These are phyloP conservation scores for Phytophthora palmivora DNA, from an alignment of 352 stramenopile genomes.

Conservation along the genomic window DNA sequence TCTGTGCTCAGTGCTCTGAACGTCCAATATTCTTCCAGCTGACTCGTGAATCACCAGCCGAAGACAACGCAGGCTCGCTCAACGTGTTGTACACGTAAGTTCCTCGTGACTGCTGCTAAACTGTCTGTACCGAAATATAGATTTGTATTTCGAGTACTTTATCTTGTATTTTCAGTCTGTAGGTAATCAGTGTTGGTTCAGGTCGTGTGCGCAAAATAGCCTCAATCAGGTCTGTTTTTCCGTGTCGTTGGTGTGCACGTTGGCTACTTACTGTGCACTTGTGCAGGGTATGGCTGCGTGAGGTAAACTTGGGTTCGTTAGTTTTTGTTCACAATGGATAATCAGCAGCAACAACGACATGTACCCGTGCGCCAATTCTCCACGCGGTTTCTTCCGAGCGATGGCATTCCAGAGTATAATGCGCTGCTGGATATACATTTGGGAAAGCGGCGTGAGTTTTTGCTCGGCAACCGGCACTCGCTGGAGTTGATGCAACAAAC, in stretches of 20 bases:
- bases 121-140: slow-evolving; percentile 45
- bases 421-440: slow-evolving; percentile 67
- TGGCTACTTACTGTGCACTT: neutral
- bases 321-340: slow-evolving; percentile 21
- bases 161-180: slow-evolving; percentile 19
- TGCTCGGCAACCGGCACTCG: slow-evolving; percentile 67
- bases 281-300: slow-evolving; percentile 23
- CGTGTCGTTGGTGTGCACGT: neutral
- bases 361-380: slow-evolving; percentile 47
- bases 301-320: neutral
- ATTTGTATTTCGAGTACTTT: slow-evolving; percentile 32
- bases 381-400: slow-evolving; percentile 67
- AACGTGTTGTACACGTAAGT: slow-evolving; percentile 72
- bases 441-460: slow-evolving; percentile 70
- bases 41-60: slow-evolving; percentile 1
- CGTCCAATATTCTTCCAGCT: slow-evolving; percentile 45
- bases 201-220: slow-evolving; percentile 29
- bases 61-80: slow-evolving; percentile 13
- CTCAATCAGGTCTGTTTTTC: neutral
- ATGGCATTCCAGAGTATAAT: slow-evolving; percentile 79
- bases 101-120: neutral
- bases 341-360: slow-evolving; percentile 17
- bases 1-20: slow-evolving; percentile 43
- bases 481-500: slow-evolving; percentile 69
- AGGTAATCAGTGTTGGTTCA: slow-evolving; percentile 10